Base-by-base conservation (phyloP, 1,139 yeast genomes). In the Geotrichum histeridarum region DNA sequence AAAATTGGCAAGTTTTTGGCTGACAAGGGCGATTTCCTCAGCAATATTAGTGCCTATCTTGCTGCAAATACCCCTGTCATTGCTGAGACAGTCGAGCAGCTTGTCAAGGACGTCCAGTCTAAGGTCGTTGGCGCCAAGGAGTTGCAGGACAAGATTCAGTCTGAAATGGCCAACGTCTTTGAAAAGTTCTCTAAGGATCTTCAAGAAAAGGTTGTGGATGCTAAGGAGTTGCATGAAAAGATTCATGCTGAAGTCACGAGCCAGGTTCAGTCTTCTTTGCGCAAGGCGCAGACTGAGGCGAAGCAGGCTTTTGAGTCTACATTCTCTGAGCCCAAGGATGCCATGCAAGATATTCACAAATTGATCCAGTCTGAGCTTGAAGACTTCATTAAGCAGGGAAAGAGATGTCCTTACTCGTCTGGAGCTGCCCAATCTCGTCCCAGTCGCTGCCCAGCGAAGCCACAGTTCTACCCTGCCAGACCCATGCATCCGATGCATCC, bases 1-100 rank as follows among this genome's bases (percentile, higher is more conserved):
- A 45, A 37, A 17, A 17, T 45, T 8, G 15, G 53, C 27, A 30
- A 32, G 8, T 12, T 49, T 14, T 30, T 49, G 22, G 48, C 54
- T 18, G 50, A 41, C 38, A 42, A 39, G n/a, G 17, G 22, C n/a
- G 54, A 51, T 11, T 47, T 47, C 17, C 32, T 51, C 11, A 42
- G 42, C 43, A 35, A 36, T 31, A 18, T 51, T 27, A 51, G 54
- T 9, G 48, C 47, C 39, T 39, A 42, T 33, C n/a, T 51, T 18
- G 33, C 48, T 12, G 33, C 44, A 12, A 47, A 38, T 9, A 47
- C 37, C 15, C 44, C 51, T 35, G 42, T 47, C 27, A 33, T 47
- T 2, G 32, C 48, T 9, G 30, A 42, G 4, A 30, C 47, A 2
- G 54, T 38, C 7, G 54, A 51, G 7, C 51, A 47, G 30, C 11